Base-by-base conservation (phyloP, 148 eudicot species). In the Cornus suecica region DNA sequence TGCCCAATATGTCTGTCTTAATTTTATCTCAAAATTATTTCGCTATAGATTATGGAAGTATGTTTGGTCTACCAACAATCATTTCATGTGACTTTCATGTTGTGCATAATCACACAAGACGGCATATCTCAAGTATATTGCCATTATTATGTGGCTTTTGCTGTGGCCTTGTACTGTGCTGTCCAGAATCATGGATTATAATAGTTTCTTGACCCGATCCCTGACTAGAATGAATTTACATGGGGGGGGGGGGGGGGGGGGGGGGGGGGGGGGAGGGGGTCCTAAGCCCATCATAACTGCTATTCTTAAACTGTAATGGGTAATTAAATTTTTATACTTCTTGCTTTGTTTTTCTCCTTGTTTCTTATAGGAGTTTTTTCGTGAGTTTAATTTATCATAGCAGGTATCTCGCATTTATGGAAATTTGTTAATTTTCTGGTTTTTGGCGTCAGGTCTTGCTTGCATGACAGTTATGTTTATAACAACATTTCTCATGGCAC, bases 401-500 rank as follows among this genome's bases (percentile, higher is more conserved):
- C 62, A 15, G n/a, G 16, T 22, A 16, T 73, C 20, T 20, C 27
- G 18, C 22, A 26, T 75, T 48, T 51, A n/a, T 66, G 26, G 5
- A n/a, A 20, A 27, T 42, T 74, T 24, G 6, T 41, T 75, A 23
- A 29, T 51, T 48, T 1, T 30, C 9, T 76, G 65, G 31, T 52
- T 72, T 77, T 20, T 68, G 74, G 65, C 71, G 45, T 28, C 92
- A 94, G 98, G 98, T 68, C 82, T 94, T 60, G 96, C 98, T 65
- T 91, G 92, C 85, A 88, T 92, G 91, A 79, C 91, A 26, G 97
- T 92, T 75, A 90, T 94, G 94, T 80, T 92, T 65, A 89, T 92
- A 70, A 94, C 99, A 45, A 90, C 99, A 62, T 92, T 87, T 83
- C 92, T 94, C 68, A 92, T 90, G 96, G 64, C 96, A 51, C 91